Conservation (phyloP, 2,329 filamentous ascomycete genomes). For the Neophaeococcomyces mojaviensis region DNA sequence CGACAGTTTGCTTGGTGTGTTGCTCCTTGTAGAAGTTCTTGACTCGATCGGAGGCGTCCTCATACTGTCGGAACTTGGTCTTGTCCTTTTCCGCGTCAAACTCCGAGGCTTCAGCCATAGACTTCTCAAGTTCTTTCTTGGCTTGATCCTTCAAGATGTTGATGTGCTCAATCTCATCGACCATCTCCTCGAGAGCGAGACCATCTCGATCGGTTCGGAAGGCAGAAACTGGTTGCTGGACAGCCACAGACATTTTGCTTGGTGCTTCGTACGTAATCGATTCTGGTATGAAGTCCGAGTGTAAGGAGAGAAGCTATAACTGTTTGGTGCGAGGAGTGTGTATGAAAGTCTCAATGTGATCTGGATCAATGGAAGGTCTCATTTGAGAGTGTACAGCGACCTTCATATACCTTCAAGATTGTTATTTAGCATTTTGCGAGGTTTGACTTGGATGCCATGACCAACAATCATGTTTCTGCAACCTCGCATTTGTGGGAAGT, state of each 20-base stretch:
- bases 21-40: conserved; percentile 77
- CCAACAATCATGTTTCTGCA: not conserved
- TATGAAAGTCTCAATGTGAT: no score
- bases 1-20: conserved; percentile 49
- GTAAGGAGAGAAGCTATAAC: no score
- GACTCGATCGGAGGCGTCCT: conserved; percentile 73
- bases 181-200: conserved; percentile 50
- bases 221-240: conserved; percentile 7
- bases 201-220: conserved; percentile 43
- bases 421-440: not conserved
- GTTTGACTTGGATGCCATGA: not conserved
- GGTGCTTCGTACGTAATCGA: not conserved
- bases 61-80: conserved; percentile 72
- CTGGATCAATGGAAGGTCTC: no score
- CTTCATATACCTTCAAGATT: conserved; percentile 2
- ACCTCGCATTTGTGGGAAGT: not conserved
- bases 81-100: conserved; percentile 74
- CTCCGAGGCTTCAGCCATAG: conserved; percentile 42
- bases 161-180: conserved; percentile 53
- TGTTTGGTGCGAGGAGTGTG: no score
- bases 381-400: no score
- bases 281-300: not conserved
- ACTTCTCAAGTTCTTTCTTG: conserved; percentile 37
- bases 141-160: conserved; percentile 52
- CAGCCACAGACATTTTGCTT: not conserved